Evolutionary conservation across 78 protist genomes (phyloP), one percentile per base, ranked within the genome.

Genomic region (Chrysochromulina tobinii): DNA sequence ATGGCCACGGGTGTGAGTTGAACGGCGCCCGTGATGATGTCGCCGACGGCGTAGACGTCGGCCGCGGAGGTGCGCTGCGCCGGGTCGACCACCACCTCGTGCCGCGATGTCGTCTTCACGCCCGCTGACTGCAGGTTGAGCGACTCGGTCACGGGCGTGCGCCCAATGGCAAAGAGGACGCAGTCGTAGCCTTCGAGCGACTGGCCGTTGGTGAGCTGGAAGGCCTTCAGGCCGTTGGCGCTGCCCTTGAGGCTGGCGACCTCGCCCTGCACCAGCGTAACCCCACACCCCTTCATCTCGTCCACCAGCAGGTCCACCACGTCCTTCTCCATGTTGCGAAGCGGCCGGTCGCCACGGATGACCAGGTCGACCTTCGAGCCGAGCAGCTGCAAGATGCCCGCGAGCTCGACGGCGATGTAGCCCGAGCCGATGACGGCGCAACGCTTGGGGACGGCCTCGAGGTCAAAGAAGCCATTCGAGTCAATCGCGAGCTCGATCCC

Each of bases 1-100:
- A 97, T 95, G 50, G 98, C 98, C 1, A 96, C 97, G 8, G 97
- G 96, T 6, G 98, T 59, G 64, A 59, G 64, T 7, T 59, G 23
- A 12, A 59, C 64, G 64, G 23, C 64, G 12, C 83, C 90, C 27
- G 58, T 96, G 69, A 58, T 77, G n/a, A 95, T 94, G 81, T 97
- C 98, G 58, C 98, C 98, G 18, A 97, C 73, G 1, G 98, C 96
- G 77, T 91, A 92, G 0, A 97, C 93, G 58, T 85, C 83, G 64
- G 59, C 90, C 8, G 17, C 87, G 23, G 54, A 61, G 18, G 98
- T 96, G 88, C 72, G 54, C 87, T 93, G 95, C 84, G 8, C 94
- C 61, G 89, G 92, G 73, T 96, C 96, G 11, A 93, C 91, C 9
- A 0, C 18, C 72, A 96, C 75, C 91, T 91, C 66, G 21, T 93